Percentiles rank a stretch among this genome's conserved stretches.
These are phyloP conservation scores for Zalaria obscura DNA, from an alignment of 2,329 filamentous ascomycete species.

Conservation along the genomic window DNA sequence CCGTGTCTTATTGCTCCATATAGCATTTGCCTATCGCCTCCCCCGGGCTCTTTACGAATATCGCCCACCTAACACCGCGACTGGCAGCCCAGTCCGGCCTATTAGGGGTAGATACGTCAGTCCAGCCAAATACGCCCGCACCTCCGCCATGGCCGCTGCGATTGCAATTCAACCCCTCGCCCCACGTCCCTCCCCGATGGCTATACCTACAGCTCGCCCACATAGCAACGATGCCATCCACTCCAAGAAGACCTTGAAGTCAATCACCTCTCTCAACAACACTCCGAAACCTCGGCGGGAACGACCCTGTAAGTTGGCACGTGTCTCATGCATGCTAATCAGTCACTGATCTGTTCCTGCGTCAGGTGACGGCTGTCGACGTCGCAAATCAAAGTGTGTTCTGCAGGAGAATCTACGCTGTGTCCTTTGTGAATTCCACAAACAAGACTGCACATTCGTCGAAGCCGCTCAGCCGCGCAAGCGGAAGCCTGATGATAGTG, in stretches of 20 bases:
- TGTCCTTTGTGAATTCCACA: slow-evolving; percentile 63
- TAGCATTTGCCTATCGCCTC: no score
- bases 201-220: slow-evolving; percentile 18
- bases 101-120: slow-evolving; percentile 1
- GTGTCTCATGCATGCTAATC: slow-evolving; percentile 20
- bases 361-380: slow-evolving; percentile 59
- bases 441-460: slow-evolving; percentile 64
- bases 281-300: slow-evolving; percentile 18
- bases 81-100: background rate
- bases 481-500: slow-evolving; percentile 55
- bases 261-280: slow-evolving; percentile 4
- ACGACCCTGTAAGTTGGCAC: slow-evolving; percentile 18
- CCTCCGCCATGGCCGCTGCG: slow-evolving; percentile 28
- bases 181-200: slow-evolving; percentile 28
- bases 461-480: slow-evolving; percentile 67
- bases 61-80: background rate
- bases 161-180: slow-evolving; percentile 33
- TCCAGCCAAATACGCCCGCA: slow-evolving; percentile 5
- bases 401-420: slow-evolving; percentile 61
- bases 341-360: background rate
- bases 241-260: slow-evolving; percentile 4
- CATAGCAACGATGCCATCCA: slow-evolving; percentile 8
- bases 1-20: background rate
- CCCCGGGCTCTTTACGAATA: background rate
- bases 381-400: slow-evolving; percentile 62